These are phyloP conservation scores for Colletotrichum sidae DNA, from an alignment of 2,329 filamentous ascomycete species.

Conservation along the genomic window DNA sequence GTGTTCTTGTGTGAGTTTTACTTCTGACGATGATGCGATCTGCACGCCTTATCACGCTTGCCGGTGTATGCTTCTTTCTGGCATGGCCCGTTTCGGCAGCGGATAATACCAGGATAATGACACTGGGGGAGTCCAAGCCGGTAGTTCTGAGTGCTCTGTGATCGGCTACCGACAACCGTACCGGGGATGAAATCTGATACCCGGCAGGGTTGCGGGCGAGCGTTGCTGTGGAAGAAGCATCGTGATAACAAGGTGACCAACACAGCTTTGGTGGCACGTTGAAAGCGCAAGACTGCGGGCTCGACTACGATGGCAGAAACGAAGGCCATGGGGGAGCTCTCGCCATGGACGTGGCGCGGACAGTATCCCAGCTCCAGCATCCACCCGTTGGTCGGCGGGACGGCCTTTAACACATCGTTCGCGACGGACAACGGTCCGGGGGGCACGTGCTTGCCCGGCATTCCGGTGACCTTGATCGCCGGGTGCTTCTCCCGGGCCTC, in stretches of 20 bases:
- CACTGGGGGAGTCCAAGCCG: conserved; percentile 43
- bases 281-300: conserved; percentile 48
- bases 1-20: too few species aligned
- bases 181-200: too few species aligned
- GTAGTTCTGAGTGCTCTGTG: conserved; percentile 18
- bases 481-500: conserved; percentile 42
- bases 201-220: conserved; percentile 47
- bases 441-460: conserved; percentile 73
- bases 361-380: conserved; percentile 70
- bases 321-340: conserved; percentile 56
- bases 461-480: conserved; percentile 68
- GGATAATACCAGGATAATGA: conserved; percentile 39
- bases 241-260: conserved; percentile 45
- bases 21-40: too few species aligned
- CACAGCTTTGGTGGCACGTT: conserved; percentile 50
- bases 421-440: conserved; percentile 51
- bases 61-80: background rate
- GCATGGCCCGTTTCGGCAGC: background rate
- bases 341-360: conserved; percentile 50
- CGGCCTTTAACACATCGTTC: conserved; percentile 52
- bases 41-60: too few species aligned
- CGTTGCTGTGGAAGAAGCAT: conserved; percentile 47
- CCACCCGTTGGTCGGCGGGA: conserved; percentile 76
- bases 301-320: conserved; percentile 55
- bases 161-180: too few species aligned